These are phyloP conservation scores for Mitragyna speciosa DNA, from an alignment of 257 asterid genomes.

Conservation along the genomic window DNA sequence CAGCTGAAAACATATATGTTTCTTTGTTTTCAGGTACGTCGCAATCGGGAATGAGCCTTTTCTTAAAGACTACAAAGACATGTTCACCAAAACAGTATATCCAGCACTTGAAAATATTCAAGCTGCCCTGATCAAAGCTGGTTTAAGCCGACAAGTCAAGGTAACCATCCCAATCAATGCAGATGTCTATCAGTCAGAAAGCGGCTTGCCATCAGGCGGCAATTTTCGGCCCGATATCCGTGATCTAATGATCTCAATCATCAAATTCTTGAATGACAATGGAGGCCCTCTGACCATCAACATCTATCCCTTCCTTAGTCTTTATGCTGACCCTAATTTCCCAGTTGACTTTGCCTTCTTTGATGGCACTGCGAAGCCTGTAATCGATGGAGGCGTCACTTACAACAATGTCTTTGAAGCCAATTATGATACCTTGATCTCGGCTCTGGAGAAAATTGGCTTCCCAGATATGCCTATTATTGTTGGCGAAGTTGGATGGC, in stretches of 20 bases:
- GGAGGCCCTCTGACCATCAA: constrained; percentile 44
- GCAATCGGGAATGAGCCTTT: constrained; percentile 50
- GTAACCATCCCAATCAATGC: constrained; percentile 48
- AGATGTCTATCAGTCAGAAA: constrained; percentile 36
- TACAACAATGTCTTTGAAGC: constrained; percentile 86
- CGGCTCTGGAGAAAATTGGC: constrained; percentile 79
- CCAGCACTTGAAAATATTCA: constrained; percentile 38
- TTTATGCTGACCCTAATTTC: constrained; percentile 42
- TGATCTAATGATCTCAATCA: constrained; percentile 33
- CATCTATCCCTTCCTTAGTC: constrained; percentile 48
- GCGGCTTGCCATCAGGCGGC: constrained; percentile 41
- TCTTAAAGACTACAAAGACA: constrained; percentile 36
- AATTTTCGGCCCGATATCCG: constrained; percentile 38
- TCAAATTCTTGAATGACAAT: constrained; percentile 39
- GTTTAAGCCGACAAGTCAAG: constrained; percentile 41
- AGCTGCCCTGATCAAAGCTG: constrained; percentile 50
- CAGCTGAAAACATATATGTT: background rate
- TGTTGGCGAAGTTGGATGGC: constrained; percentile 94
- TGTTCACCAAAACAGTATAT: constrained; percentile 28
- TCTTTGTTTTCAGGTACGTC: constrained; percentile 45
- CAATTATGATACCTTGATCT: constrained; percentile 76
- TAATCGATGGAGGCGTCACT: constrained; percentile 57
- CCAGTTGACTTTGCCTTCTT: constrained; percentile 56
- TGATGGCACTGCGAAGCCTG: constrained; percentile 59
- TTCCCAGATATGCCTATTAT: constrained; percentile 54